Percentiles rank a stretch among this genome's conserved stretches.
Evolutionary conservation across 2,329 filamentous ascomycete genomes (phyloP).

Genomic region (Arthrinium phaeospermum): DNA sequence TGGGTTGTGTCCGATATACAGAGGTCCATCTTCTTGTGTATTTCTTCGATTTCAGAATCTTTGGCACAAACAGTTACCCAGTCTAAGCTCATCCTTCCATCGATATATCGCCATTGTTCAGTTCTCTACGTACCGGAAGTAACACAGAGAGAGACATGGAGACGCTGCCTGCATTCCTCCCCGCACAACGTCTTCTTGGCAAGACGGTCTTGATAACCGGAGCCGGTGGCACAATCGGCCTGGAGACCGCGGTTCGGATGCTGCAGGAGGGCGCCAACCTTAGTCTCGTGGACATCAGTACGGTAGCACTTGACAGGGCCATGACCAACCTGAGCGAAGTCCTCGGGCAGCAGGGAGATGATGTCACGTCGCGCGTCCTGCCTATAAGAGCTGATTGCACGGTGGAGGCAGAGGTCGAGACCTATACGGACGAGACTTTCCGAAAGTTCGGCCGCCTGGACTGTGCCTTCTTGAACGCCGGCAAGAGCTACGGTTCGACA

Average conservation of each 20-base stretch:
- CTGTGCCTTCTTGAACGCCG: constrained; percentile 26
- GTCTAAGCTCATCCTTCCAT: background rate
- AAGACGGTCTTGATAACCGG: background rate
- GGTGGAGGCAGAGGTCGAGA: constrained; percentile 36
- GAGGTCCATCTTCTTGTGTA: background rate
- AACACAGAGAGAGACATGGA: background rate
- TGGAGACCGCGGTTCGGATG: constrained; percentile 35
- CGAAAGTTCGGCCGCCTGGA: constrained; percentile 27
- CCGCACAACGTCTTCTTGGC: background rate
- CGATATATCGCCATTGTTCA: background rate
- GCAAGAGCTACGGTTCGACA: constrained; percentile 30
- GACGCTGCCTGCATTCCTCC: background rate
- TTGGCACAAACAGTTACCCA: background rate
- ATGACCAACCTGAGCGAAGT: background rate
- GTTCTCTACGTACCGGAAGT: background rate
- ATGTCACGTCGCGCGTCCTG: constrained; percentile 35
- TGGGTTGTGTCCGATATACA: background rate
- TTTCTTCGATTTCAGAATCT: background rate
- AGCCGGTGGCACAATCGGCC: background rate
- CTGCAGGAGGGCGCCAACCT: constrained; percentile 44
- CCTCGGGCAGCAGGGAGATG: constrained; percentile 22
- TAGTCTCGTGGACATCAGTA: constrained; percentile 41
- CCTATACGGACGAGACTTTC: constrained; percentile 22
- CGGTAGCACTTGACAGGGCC: constrained; percentile 22
- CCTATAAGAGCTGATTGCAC: constrained; percentile 42